Base-by-base conservation (phyloP, 2,329 filamentous ascomycete genomes). In the Byssoonygena ceratinophila region DNA sequence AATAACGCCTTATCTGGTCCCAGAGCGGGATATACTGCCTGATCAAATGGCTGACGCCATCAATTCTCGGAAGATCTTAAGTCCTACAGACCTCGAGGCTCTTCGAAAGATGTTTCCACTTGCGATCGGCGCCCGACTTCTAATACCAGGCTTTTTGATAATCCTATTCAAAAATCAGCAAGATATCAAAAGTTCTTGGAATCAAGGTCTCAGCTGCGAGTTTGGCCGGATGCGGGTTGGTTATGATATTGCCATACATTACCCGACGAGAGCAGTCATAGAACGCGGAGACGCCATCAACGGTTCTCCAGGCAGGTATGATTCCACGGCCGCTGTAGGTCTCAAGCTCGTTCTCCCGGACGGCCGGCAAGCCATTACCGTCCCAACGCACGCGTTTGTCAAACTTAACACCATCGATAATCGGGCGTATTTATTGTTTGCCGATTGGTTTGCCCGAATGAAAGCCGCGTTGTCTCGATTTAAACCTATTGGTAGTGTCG, bases 321-420 rank as follows among this genome's bases (percentile, higher is more conserved):
- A 16, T 45, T 20, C n/a, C 25, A 9, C 44, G n/a, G 40, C 44
- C 29, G 29, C 36, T 23, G 34, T 54, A 20, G 52, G 52, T 27
- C 46, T 54, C 16, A 40, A 36, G 22, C 29, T 54, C 32, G 7
- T 29, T 18, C 9, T 41, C n/a, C 23, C 39, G 20, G 27, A 34
- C 22, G 32, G 29, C 37, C 29, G 22, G 20, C 40, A 54, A 14
- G 52, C 46, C 20, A 44, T 54, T 18, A 54, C 52, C n/a, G 22
- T 36, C 14, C 36, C 27, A n/a, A 49, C 52, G 18, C 52, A 54
- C 36, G 34, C 23, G 16, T 50, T 43, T 27, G 52, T 46, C n/a
- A 49, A 41, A 31, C 3, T 53, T 22, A 36, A 34, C 32, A 22
- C 43, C 29, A 53, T 47, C 18, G 8, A 27, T 20, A 53, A 31